These are phyloP conservation scores for Graphilbum sp. DNA, from an alignment of 2,329 filamentous ascomycete species.

Conservation along the genomic window DNA sequence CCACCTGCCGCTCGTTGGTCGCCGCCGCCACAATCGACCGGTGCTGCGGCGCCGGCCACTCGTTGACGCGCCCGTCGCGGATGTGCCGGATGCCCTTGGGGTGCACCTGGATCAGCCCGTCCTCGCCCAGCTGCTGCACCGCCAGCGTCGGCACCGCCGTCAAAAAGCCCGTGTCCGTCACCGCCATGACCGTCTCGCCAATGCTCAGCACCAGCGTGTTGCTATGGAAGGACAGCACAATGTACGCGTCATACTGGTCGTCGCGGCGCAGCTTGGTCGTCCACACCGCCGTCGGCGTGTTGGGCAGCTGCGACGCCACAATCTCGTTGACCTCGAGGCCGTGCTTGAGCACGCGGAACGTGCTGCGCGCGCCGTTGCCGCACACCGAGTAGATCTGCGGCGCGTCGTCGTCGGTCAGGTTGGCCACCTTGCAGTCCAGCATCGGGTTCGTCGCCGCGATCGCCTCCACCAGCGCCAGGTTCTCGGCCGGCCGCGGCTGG, in stretches of 20 bases:
- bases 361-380: conserved; percentile 74
- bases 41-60: conserved; percentile 89
- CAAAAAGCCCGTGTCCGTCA: conserved; percentile 83
- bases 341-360: conserved; percentile 83
- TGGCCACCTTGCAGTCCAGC: conserved; percentile 80
- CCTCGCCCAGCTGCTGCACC: conserved; percentile 85
- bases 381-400: conserved; percentile 92
- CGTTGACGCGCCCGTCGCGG: conserved; percentile 60
- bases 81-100: conserved; percentile 94
- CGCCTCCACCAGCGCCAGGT: conserved; percentile 69
- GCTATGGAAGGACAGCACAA: conserved; percentile 84
- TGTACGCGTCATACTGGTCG: conserved; percentile 85
- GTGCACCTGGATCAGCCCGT: conserved; percentile 85
- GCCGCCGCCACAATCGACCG: conserved; percentile 88
- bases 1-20: conserved; percentile 85
- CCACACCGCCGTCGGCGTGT: conserved; percentile 85
- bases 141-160: conserved; percentile 78
- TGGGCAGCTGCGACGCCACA: conserved; percentile 81
- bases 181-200: conserved; percentile 91
- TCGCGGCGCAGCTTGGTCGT: conserved; percentile 71
- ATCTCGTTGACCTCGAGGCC: conserved; percentile 88
- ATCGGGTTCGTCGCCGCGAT: conserved; percentile 83
- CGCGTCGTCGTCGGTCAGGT: conserved; percentile 80
- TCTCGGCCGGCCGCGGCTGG: conserved; percentile 60
- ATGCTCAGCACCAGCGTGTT: conserved; percentile 86